phyloP scores from a whole-genome alignment of 352 stramenopile species.

The Globisporangium cystogenes region DNA sequence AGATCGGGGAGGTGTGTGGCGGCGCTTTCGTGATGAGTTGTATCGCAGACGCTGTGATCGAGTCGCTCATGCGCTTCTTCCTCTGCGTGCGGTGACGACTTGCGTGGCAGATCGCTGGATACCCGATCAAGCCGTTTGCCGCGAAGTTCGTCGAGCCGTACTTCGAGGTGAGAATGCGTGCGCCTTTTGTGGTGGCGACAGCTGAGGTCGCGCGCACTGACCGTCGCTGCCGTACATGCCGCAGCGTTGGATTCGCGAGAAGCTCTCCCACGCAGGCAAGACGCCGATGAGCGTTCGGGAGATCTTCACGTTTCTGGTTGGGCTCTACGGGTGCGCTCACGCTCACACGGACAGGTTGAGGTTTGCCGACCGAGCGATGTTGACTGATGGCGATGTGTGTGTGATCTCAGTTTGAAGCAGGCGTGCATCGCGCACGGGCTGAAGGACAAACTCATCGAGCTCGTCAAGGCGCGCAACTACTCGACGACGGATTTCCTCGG shows the following conservation, averaged over 20 bases:
- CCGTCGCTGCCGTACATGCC: not conserved
- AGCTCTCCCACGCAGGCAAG: slow-evolving; percentile 35
- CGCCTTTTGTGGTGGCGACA: not conserved
- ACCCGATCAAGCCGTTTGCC: slow-evolving; percentile 79
- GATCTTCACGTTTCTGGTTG: slow-evolving; percentile 74
- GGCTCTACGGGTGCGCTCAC: slow-evolving; percentile 51
- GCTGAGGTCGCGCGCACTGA: not conserved
- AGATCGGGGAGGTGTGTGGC: slow-evolving; percentile 59
- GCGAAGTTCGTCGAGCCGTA: slow-evolving; percentile 70
- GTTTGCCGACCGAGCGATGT: not conserved
- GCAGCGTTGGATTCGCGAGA: slow-evolving; percentile 75
- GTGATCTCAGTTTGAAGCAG: slow-evolving; percentile 40
- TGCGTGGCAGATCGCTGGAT: slow-evolving; percentile 50
- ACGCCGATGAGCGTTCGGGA: slow-evolving; percentile 60
- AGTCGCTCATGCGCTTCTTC: slow-evolving; percentile 1
- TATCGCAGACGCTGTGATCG: not conserved
- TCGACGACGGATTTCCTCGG: slow-evolving; percentile 71
- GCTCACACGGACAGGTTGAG: not conserved
- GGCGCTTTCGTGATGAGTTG: not conserved
- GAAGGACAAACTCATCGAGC: slow-evolving; percentile 36
- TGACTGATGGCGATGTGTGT: not conserved
- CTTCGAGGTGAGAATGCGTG: slow-evolving; percentile 29
- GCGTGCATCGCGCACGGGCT: slow-evolving; percentile 55
- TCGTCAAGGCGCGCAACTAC: slow-evolving; percentile 62
- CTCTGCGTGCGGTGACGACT: not conserved